These are phyloP conservation scores for Penicillium sp. DNA, from an alignment of 2,329 filamentous ascomycete genomes.

Conservation along the genomic window DNA sequence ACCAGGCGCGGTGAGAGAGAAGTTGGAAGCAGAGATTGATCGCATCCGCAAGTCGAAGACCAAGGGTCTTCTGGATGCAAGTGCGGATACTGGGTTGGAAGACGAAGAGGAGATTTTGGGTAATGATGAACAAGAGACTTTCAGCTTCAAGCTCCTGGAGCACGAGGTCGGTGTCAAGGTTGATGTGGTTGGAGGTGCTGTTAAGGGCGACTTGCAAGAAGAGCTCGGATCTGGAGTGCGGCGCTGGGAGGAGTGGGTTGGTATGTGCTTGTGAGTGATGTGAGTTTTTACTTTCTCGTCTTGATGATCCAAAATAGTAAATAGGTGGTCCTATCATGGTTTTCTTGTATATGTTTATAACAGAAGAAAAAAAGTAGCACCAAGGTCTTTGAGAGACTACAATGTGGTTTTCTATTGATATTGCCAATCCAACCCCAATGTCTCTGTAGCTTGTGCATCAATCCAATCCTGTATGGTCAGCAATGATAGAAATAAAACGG, in stretches of 20 bases:
- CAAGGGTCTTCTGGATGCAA: slow-evolving; percentile 79
- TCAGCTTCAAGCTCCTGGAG: slow-evolving; percentile 76
- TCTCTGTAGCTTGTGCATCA: slow-evolving; percentile 17
- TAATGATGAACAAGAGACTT: slow-evolving; percentile 73
- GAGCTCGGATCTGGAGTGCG: slow-evolving; percentile 67
- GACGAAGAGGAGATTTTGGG: slow-evolving; percentile 85
- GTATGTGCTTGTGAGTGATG: slow-evolving; percentile 60
- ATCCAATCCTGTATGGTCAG: slow-evolving; percentile 20
- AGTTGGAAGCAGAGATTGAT: slow-evolving; percentile 76
- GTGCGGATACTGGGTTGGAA: slow-evolving; percentile 57
- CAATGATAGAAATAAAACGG: background rate
- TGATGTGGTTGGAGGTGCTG: slow-evolving; percentile 67
- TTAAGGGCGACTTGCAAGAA: slow-evolving; percentile 55
- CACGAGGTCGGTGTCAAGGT: slow-evolving; percentile 75
- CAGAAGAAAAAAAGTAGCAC: background rate
- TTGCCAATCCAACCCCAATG: slow-evolving; percentile 13
- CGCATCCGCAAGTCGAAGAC: slow-evolving; percentile 72
- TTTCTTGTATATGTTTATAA: slow-evolving; percentile 1
- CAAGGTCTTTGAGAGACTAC: background rate
- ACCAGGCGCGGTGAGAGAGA: slow-evolving; percentile 67
- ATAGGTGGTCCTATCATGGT: background rate
- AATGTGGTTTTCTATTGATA: background rate
- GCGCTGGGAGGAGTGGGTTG: slow-evolving; percentile 91
- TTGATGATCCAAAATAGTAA: background rate
- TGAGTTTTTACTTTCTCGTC: background rate